Conservation (phyloP, 257 asterid genomes). For the Primulina eburnea region DNA sequence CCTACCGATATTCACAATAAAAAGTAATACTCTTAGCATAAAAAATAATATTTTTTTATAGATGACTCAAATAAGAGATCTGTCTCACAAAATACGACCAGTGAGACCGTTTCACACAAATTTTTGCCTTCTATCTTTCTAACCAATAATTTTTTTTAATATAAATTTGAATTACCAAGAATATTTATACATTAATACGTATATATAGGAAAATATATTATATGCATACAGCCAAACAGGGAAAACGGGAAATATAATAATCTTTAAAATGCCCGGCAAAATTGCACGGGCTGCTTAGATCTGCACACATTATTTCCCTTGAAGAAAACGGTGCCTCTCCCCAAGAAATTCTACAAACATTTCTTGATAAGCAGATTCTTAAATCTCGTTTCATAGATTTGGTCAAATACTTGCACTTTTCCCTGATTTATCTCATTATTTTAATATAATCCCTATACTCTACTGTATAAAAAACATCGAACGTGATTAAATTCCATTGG, state of each 20-base stretch:
- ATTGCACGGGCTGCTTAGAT: constrained; percentile 19
- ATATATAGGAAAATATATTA: no score
- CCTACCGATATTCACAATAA: no score
- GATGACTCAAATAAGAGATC: no score
- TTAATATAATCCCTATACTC: constrained; percentile 4
- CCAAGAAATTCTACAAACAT: constrained; percentile 2
- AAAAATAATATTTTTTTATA: no score
- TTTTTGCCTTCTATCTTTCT: no score
- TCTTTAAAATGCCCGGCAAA: constrained; percentile 35
- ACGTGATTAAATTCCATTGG: not conserved
- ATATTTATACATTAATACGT: no score
- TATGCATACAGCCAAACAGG: constrained; percentile 7
- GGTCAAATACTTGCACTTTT: constrained; percentile 12
- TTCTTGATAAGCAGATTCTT: constrained; percentile 15
- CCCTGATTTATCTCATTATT: not conserved
- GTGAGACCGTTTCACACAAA: no score
- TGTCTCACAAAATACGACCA: no score
- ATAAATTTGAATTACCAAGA: no score
- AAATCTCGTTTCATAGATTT: constrained; percentile 25
- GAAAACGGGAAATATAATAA: constrained; percentile 7
- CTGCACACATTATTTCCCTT: constrained; percentile 7
- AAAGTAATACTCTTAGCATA: no score
- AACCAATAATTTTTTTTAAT: no score
- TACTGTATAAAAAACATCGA: constrained; percentile 1
- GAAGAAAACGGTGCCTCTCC: not conserved